These are phyloP conservation scores for Thelonectria blattea DNA, from an alignment of 2,329 filamentous ascomycete genomes.

Conservation along the genomic window DNA sequence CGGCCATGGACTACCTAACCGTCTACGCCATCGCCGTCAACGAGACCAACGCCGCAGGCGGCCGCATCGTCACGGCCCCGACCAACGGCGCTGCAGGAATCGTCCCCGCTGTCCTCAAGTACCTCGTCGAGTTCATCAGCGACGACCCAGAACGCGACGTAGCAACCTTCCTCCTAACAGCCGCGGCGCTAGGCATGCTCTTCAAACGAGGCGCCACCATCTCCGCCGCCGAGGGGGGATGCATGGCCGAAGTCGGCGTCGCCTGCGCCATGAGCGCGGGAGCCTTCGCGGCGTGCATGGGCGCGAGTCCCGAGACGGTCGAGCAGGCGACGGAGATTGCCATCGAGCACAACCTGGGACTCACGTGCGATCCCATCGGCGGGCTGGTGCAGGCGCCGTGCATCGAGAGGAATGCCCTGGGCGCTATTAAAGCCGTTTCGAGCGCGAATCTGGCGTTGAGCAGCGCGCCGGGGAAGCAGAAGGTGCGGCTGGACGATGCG, in stretches of 20 bases:
- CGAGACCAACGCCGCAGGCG: conserved; percentile 58
- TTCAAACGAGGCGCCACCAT: conserved; percentile 60
- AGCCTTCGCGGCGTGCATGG: conserved; percentile 58
- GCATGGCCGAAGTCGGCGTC: conserved; percentile 61
- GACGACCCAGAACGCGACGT: conserved; percentile 57
- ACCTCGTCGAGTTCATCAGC: conserved; percentile 56
- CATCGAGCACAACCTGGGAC: conserved; percentile 58
- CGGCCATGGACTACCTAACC: conserved; percentile 57
- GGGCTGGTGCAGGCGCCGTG: conserved; percentile 58
- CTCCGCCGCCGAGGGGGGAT: conserved; percentile 57
- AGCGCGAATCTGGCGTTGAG: conserved; percentile 56
- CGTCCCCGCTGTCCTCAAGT: conserved; percentile 58
- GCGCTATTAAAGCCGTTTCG: conserved; percentile 57
- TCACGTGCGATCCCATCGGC: conserved; percentile 58
- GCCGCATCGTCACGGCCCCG: conserved; percentile 57
- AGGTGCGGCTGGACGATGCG: conserved; percentile 57
- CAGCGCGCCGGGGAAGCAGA: conserved; percentile 53
- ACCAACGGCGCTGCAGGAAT: conserved; percentile 59
- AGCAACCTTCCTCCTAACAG: conserved; percentile 55
- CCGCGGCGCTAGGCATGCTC: conserved; percentile 58
- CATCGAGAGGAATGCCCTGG: conserved; percentile 58
- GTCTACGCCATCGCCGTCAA: conserved; percentile 60
- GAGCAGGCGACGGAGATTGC: conserved; percentile 60
- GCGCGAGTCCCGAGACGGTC: conserved; percentile 55
- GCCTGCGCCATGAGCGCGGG: conserved; percentile 59